A percentile compares a stretch with the other conserved stretches of the same genome.
Conservation (phyloP, 306 rosid species). For the Fragaria ananassa region DNA sequence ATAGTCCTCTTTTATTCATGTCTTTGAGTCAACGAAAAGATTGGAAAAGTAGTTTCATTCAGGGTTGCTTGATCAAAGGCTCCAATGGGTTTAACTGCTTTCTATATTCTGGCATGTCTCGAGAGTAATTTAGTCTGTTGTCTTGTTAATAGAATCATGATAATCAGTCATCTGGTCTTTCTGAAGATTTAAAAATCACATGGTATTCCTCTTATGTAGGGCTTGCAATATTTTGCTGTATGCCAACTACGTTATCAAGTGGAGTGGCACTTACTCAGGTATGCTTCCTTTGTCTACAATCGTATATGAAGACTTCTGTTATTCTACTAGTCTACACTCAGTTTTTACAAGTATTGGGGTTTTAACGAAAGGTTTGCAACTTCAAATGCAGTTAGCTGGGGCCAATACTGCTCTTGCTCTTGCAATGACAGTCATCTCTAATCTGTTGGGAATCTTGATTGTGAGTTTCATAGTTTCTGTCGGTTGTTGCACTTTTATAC, state of each 20-base stretch:
- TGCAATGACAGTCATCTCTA: constrained; percentile 87
- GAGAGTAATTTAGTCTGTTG: not conserved
- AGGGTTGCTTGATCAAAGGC: not conserved
- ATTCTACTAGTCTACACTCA: constrained; percentile 13
- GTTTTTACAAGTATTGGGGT: constrained; percentile 10
- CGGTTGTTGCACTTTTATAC: constrained; percentile 20
- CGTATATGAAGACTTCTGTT: constrained; percentile 6
- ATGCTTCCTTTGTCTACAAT: constrained; percentile 11
- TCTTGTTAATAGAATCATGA: not conserved
- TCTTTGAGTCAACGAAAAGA: not conserved
- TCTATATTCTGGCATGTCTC: not conserved
- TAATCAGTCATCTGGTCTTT: not conserved
- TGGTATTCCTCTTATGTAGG: constrained; percentile 43
- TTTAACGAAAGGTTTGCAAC: constrained; percentile 25
- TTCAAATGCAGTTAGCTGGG: constrained; percentile 80
- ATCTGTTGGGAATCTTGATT: constrained; percentile 75
- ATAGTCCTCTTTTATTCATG: not conserved
- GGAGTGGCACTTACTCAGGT: constrained; percentile 97
- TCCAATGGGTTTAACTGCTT: not conserved
- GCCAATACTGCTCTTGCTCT: constrained; percentile 94
- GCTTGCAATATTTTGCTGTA: constrained; percentile 83
- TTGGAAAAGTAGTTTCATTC: not conserved
- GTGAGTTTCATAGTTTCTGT: constrained; percentile 44
- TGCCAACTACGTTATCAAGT: constrained; percentile 98
- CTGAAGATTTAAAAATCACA: not conserved